Evolutionary conservation across 306 rosid genomes (phyloP).

Genomic region (Rosa multiflora): DNA sequence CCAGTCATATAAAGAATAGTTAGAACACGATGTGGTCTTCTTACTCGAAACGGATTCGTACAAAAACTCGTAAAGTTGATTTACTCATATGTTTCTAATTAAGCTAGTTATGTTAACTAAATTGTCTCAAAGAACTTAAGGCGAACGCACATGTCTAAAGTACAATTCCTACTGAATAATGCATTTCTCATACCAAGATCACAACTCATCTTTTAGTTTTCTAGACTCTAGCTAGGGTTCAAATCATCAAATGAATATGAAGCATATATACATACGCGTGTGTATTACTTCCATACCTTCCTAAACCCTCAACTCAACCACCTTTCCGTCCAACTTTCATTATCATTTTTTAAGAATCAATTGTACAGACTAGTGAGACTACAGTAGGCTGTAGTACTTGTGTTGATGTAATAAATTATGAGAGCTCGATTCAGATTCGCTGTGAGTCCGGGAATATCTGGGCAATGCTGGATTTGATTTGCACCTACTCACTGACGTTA

Average conservation of each 20-base stretch:
- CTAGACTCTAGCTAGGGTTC: neutral
- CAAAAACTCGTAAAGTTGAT: too few relatives aligned
- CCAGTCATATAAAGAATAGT: neutral
- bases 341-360: neutral
- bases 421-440: neutral
- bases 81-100: too few relatives aligned
- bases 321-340: neutral
- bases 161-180: too few relatives aligned
- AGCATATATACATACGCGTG: neutral
- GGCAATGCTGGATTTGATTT: neutral
- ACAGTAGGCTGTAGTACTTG: neutral
- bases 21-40: neutral
- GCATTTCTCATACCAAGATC: neutral
- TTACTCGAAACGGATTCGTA: too few relatives aligned
- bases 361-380: neutral
- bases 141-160: too few relatives aligned
- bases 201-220: neutral
- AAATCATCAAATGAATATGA: neutral
- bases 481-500: neutral
- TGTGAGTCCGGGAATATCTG: neutral
- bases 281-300: slow-evolving; percentile 10
- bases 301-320: slow-evolving; percentile 20
- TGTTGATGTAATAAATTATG: neutral
- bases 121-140: too few relatives aligned
- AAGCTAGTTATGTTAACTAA: too few relatives aligned